Base-by-base conservation (phyloP, 2,329 filamentous ascomycete species). In the Daldinia eschscholtzii region DNA sequence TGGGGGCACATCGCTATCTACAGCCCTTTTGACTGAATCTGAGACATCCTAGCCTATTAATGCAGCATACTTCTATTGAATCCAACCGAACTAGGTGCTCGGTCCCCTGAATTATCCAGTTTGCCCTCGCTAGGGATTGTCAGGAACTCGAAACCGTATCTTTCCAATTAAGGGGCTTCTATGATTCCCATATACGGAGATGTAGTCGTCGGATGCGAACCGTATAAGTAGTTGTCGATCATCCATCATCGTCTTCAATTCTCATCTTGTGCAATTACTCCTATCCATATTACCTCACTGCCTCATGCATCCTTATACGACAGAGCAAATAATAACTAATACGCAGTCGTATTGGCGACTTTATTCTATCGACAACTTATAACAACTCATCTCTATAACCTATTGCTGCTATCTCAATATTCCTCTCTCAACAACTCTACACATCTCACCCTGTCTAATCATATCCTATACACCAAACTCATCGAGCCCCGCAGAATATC, bases 311-410 rank as follows among this genome's bases (percentile, higher is more conserved):
- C 33, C 37, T 39, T 7, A n/a, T 28, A 15, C 39, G 46, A 56
- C 41, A 60, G 26, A 53, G 15, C 13, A 58, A 26, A 12, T 68
- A 65, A 63, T 65, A 60, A 65, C 20, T 58, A 69, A 71, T 65
- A 61, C 61, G 12, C 37, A 53, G 61, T 59, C 57, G 57, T 37
- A 55, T 57, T 65, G 60, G 58, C 68, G 41, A 42, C 65, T 61
- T 41, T 61, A 63, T 48, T 28, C 58, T 3, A 63, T 65, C 44
- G 57, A 44, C 9, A 59, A 67, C 28, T 62, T 70, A 65, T 65
- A 64, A 67, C 57, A 7, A 37, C 42, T n/a, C 18, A 20, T 10
- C 23, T n/a, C 23, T 28, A 13, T 57, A n/a, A 26, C 44, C 26
- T 4, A 5, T 5, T 13, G 15, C 15, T 48, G 2, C 12, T 26